phyloP scores from a whole-genome alignment of 495 filamentous ascomycete species.

The Hyaloscypha bicolor region DNA sequence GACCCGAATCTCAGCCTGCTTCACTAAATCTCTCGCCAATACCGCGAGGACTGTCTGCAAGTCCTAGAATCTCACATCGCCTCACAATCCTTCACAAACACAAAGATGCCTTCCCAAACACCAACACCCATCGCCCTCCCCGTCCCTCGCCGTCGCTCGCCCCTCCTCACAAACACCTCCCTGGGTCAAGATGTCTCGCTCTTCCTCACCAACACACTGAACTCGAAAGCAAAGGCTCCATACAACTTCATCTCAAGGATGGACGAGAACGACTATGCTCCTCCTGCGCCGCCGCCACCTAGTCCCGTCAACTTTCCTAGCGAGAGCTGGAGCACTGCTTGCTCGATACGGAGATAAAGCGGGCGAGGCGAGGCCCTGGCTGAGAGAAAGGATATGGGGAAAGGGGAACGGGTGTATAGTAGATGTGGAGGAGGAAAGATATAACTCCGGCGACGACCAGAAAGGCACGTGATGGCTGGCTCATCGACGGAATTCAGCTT shows the following conservation, averaged over 20 bases:
- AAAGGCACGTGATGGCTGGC: constrained; percentile 13
- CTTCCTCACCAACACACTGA: constrained; percentile 41
- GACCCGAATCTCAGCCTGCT: not conserved
- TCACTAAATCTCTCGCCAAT: not conserved
- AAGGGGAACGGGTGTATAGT: not conserved
- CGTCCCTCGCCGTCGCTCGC: constrained; percentile 29
- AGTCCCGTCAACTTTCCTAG: constrained; percentile 46
- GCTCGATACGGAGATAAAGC: constrained; percentile 24
- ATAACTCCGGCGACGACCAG: not conserved
- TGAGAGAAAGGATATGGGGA: not conserved
- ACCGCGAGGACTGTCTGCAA: not conserved
- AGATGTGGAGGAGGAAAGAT: constrained; percentile 4
- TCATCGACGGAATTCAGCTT: not conserved
- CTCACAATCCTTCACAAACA: constrained; percentile 3
- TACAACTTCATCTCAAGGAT: constrained; percentile 25
- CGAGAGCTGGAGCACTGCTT: constrained; percentile 34
- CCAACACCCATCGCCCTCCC: constrained; percentile 29
- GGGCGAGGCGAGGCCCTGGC: not conserved
- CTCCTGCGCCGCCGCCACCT: constrained; percentile 51
- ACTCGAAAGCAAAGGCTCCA: constrained; percentile 35
- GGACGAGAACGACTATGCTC: constrained; percentile 35
- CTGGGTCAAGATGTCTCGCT: constrained; percentile 47
- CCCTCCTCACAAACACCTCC: constrained; percentile 37
- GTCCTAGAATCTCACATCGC: not conserved
- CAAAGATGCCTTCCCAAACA: constrained; percentile 34